phyloP scores from a whole-genome alignment of 805 yeast genomes.

The Metschnikowia santaceciliae region DNA sequence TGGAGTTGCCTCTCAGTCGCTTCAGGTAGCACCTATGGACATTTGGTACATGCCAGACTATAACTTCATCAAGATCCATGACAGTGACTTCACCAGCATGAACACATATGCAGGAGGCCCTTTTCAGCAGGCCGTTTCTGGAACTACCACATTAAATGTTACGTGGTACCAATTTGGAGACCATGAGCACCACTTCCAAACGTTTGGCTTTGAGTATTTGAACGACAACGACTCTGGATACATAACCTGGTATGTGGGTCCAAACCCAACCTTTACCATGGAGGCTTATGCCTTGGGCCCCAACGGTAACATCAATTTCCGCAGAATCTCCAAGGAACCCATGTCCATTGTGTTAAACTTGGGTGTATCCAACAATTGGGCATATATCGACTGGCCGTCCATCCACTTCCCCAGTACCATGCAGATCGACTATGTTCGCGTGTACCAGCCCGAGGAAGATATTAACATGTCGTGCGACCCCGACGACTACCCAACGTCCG shows the following conservation, averaged over 20 bases:
- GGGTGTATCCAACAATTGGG: conserved; percentile 92
- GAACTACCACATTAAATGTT: conserved; percentile 30
- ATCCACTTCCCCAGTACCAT: conserved; percentile 73
- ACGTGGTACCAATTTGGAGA: conserved; percentile 32
- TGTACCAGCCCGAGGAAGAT: conserved; percentile 78
- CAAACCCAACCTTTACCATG: conserved; percentile 63
- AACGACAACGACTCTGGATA: conserved; percentile 29
- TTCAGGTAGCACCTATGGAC: conserved; percentile 43
- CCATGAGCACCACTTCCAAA: conserved; percentile 25
- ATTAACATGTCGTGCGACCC: conserved; percentile 82
- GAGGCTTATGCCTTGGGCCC: conserved; percentile 77
- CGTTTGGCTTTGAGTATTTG: conserved; percentile 33
- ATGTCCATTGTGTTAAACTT: conserved; percentile 85
- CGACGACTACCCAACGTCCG: conserved; percentile 73
- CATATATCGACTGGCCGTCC: conserved; percentile 85
- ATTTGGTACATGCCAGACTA: conserved; percentile 42
- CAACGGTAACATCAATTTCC: conserved; percentile 84
- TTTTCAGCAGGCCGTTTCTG: conserved; percentile 38
- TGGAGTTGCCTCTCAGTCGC: conserved; percentile 33
- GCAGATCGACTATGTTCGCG: conserved; percentile 79
- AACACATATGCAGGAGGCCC: conserved; percentile 38
- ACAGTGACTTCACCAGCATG: conserved; percentile 29
- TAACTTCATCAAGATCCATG: conserved; percentile 26
- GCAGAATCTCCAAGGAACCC: conserved; percentile 83
- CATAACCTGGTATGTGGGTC: conserved; percentile 33